Evolutionary conservation across 331 rosid genomes (phyloP).

Genomic region (Dryas integrifolia): DNA sequence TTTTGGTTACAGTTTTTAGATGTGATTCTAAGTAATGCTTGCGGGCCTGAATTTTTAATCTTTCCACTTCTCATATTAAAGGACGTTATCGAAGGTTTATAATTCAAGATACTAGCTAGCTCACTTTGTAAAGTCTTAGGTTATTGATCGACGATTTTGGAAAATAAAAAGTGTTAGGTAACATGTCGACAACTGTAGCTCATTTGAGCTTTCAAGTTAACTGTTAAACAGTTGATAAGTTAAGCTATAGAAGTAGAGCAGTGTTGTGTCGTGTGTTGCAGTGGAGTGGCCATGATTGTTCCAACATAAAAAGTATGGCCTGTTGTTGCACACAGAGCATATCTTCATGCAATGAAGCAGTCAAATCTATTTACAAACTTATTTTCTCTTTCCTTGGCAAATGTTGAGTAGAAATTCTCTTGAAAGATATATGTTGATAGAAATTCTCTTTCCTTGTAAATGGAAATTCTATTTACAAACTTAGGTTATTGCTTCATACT

Average conservation of each 20-base stretch:
- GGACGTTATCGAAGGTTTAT: background rate
- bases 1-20: background rate
- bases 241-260: background rate
- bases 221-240: background rate
- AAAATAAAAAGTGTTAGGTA: background rate
- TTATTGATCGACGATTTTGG: background rate
- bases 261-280: background rate
- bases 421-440: no score
- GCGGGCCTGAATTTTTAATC: no score
- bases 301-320: background rate
- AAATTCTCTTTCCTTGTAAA: no score
- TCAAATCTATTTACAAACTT: background rate
- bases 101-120: background rate
- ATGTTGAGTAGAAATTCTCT: background rate
- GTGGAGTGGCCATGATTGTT: background rate
- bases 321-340: background rate
- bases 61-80: background rate
- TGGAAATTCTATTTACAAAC: no score
- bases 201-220: background rate
- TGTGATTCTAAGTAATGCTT: background rate
- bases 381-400: no score
- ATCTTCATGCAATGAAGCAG: background rate
- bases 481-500: background rate
- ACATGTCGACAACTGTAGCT: background rate
- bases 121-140: background rate